Conservation (phyloP, 2,329 filamentous ascomycete species). For the Fusarium hainanense region DNA sequence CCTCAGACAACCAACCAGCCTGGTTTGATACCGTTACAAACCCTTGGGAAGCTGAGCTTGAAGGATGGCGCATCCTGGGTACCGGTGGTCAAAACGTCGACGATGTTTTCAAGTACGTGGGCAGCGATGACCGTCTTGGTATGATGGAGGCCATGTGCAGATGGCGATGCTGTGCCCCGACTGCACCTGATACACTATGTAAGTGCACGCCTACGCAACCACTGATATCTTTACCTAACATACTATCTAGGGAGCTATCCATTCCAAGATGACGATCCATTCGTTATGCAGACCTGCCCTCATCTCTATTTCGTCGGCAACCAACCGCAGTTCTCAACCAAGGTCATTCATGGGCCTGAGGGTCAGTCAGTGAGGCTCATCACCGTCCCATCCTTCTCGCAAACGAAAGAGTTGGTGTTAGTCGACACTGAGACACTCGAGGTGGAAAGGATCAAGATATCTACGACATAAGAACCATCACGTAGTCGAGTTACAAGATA, state of each 20-base stretch:
- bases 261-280: slow-evolving; percentile 92
- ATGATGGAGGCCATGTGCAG: slow-evolving; percentile 96
- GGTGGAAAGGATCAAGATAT: slow-evolving; percentile 74
- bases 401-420: slow-evolving; percentile 82
- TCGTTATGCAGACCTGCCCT: slow-evolving; percentile 85
- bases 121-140: slow-evolving; percentile 78
- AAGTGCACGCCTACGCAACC: slow-evolving; percentile 54
- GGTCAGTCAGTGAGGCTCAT: slow-evolving; percentile 81
- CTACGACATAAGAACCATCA: slow-evolving; percentile 30
- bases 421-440: slow-evolving; percentile 89
- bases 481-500: slow-evolving; percentile 9
- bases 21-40: slow-evolving; percentile 95
- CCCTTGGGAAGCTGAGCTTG: slow-evolving; percentile 89
- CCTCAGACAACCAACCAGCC: slow-evolving; percentile 60
- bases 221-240: slow-evolving; percentile 23
- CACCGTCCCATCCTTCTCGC: slow-evolving; percentile 83
- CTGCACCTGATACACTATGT: slow-evolving; percentile 95
- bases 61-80: slow-evolving; percentile 88
- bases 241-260: slow-evolving; percentile 84
- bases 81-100: slow-evolving; percentile 93
- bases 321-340: slow-evolving; percentile 81
- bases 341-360: slow-evolving; percentile 71
- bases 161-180: slow-evolving; percentile 92
- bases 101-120: slow-evolving; percentile 92
- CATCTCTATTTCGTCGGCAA: slow-evolving; percentile 93